Conservation (phyloP, 768 basidiomycete species). For the Macrolepiota dolichaula region DNA sequence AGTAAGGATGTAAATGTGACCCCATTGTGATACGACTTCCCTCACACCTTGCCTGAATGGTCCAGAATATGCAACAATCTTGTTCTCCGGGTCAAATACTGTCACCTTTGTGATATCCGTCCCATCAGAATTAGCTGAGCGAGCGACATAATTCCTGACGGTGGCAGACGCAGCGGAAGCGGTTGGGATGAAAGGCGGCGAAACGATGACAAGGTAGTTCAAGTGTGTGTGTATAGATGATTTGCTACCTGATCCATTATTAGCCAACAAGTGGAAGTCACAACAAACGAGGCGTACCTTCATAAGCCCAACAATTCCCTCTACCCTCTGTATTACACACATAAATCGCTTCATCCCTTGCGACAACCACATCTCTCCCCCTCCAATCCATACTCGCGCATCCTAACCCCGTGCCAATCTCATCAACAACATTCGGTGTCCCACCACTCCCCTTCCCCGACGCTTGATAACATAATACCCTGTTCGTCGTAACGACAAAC, state of each 20-base stretch:
- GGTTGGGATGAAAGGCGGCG: slow-evolving; percentile 74
- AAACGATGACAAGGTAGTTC: slow-evolving; percentile 89
- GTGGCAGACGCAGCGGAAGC: slow-evolving; percentile 68
- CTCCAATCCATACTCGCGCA: slow-evolving; percentile 82
- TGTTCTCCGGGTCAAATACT: slow-evolving; percentile 90
- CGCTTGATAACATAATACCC: slow-evolving; percentile 73
- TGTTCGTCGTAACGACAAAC: slow-evolving; percentile 86
- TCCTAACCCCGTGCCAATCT: slow-evolving; percentile 79
- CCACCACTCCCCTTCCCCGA: slow-evolving; percentile 69
- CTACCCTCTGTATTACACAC: slow-evolving; percentile 79
- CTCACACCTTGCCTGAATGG: slow-evolving; percentile 82
- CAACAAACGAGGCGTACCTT: slow-evolving; percentile 50
- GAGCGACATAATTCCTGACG: slow-evolving; percentile 68
- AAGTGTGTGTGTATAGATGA: slow-evolving; percentile 69
- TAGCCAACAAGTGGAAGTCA: too few relatives aligned
- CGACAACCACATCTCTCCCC: slow-evolving; percentile 75
- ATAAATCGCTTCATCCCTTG: slow-evolving; percentile 90
- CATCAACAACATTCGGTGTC: slow-evolving; percentile 71
- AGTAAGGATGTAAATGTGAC: slow-evolving; percentile 71
- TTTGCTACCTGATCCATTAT: slow-evolving; percentile 53
- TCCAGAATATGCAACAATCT: slow-evolving; percentile 81
- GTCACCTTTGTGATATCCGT: slow-evolving; percentile 76
- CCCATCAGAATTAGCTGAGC: slow-evolving; percentile 38
- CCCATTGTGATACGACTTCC: slow-evolving; percentile 81
- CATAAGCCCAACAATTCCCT: slow-evolving; percentile 85